phyloP scores from a whole-genome alignment of 2,329 filamentous ascomycete species.

The Paraphoma sp. region DNA sequence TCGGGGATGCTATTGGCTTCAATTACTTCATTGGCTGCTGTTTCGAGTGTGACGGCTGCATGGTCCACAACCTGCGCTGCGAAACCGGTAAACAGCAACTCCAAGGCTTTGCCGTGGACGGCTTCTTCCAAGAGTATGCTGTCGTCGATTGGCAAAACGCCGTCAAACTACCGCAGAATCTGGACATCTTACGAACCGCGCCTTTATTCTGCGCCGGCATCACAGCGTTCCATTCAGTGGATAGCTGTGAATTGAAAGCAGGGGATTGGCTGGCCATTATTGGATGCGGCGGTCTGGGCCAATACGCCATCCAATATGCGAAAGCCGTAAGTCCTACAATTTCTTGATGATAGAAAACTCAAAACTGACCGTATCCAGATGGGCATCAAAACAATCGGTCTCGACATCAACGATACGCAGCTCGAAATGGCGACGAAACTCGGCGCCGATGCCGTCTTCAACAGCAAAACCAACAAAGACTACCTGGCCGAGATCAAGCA shows the following conservation, averaged over 20 bases:
- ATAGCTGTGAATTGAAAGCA: conserved; percentile 38
- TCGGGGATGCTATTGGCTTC: conserved; percentile 56
- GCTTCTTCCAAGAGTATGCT: conserved; percentile 58
- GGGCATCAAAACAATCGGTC: conserved; percentile 52
- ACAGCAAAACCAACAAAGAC: conserved; percentile 49
- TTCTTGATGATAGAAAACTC: neutral
- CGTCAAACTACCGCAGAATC: conserved; percentile 47
- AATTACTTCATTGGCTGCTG: conserved; percentile 56
- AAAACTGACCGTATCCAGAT: conserved; percentile 27
- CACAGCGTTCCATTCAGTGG: conserved; percentile 48
- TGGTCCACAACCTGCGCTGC: conserved; percentile 53
- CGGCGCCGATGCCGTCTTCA: conserved; percentile 53
- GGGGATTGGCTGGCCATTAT: conserved; percentile 53
- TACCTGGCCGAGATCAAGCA: conserved; percentile 51
- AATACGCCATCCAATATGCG: conserved; percentile 56
- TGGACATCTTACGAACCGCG: conserved; percentile 46
- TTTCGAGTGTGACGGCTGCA: conserved; percentile 57
- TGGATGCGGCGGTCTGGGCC: conserved; percentile 55
- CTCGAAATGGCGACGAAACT: conserved; percentile 49
- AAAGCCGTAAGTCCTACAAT: conserved; percentile 42
- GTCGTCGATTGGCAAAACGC: conserved; percentile 56
- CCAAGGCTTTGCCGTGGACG: conserved; percentile 53
- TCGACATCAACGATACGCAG: conserved; percentile 55
- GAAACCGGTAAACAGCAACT: conserved; percentile 49
- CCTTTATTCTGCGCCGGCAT: conserved; percentile 61